Evolutionary conservation across 169 alveolate species (phyloP).

Genomic region (Cryptosporidium baileyi): DNA sequence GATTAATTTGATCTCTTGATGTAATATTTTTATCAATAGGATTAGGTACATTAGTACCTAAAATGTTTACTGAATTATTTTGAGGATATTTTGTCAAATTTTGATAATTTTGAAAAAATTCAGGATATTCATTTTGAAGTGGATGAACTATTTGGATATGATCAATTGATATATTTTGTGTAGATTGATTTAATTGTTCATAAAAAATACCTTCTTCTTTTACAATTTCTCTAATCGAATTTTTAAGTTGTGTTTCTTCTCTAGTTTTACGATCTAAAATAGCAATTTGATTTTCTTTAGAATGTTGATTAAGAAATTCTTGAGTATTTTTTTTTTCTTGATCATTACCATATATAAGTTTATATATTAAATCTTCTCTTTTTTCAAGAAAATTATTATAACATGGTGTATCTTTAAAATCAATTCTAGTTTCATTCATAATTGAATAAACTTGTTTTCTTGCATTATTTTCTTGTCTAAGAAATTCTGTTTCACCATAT

Average conservation of each 20-base stretch:
- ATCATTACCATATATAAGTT: conserved; percentile 35
- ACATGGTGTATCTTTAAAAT: conserved; percentile 55
- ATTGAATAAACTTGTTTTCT: conserved; percentile 49
- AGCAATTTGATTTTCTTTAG: conserved; percentile 47
- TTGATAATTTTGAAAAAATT: conserved; percentile 22
- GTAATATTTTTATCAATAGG: conserved; percentile 60
- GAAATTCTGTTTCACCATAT: conserved; percentile 47
- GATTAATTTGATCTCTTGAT: conserved; percentile 1
- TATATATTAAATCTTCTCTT: conserved; percentile 26
- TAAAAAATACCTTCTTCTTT: conserved; percentile 53
- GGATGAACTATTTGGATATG: conserved; percentile 59
- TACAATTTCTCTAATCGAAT: conserved; percentile 43
- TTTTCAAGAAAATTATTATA: conserved; percentile 38
- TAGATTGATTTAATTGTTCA: conserved; percentile 34
- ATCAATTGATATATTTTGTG: conserved; percentile 38
- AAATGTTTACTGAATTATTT: not conserved
- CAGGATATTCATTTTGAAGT: conserved; percentile 59
- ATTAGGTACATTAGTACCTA: conserved; percentile 47
- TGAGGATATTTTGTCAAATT: not conserved
- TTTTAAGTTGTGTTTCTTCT: conserved; percentile 33
- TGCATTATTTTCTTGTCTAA: not conserved
- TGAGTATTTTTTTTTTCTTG: conserved; percentile 14
- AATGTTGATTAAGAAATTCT: conserved; percentile 21
- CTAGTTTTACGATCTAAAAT: conserved; percentile 50
- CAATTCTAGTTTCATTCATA: conserved; percentile 26